Conservation (phyloP, 495 filamentous ascomycete genomes). For the Hypomontagnella monticulosa region DNA sequence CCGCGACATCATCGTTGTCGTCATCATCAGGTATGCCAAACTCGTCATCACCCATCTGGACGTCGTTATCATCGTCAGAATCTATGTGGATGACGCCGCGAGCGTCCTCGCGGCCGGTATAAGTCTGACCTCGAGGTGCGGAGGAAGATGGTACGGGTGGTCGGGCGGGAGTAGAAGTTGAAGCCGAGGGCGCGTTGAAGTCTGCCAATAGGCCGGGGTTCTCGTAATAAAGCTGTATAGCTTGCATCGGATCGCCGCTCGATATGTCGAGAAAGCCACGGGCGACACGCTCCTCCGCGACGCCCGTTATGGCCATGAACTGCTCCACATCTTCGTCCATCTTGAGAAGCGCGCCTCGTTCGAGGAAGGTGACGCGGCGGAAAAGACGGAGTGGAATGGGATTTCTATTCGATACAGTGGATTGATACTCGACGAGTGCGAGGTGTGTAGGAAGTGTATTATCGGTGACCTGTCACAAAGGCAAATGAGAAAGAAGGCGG, state of each 20-base stretch:
- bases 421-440: no score
- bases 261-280: conserved; percentile 82
- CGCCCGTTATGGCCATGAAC: conserved; percentile 76
- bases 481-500: not conserved
- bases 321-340: conserved; percentile 73
- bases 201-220: conserved; percentile 72
- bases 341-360: conserved; percentile 41
- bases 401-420: no score
- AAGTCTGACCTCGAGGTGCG: conserved; percentile 36
- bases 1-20: conserved; percentile 49
- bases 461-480: not conserved
- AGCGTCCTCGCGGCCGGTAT: conserved; percentile 59
- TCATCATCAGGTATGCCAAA: conserved; percentile 44
- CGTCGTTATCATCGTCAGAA: conserved; percentile 69
- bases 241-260: conserved; percentile 82
- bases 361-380: not conserved
- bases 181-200: conserved; percentile 51
- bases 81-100: conserved; percentile 75
- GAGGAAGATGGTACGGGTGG: conserved; percentile 25
- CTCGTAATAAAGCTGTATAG: conserved; percentile 88
- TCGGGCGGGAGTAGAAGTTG: conserved; percentile 42
- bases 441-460: not conserved
- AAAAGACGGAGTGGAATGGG: no score
- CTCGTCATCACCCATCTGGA: conserved; percentile 51
- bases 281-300: conserved; percentile 65